A percentile compares a stretch with the other conserved stretches of the same genome.
phyloP scores from a whole-genome alignment of 2,329 filamentous ascomycete species.

The Simplicillium aogashimaense region DNA sequence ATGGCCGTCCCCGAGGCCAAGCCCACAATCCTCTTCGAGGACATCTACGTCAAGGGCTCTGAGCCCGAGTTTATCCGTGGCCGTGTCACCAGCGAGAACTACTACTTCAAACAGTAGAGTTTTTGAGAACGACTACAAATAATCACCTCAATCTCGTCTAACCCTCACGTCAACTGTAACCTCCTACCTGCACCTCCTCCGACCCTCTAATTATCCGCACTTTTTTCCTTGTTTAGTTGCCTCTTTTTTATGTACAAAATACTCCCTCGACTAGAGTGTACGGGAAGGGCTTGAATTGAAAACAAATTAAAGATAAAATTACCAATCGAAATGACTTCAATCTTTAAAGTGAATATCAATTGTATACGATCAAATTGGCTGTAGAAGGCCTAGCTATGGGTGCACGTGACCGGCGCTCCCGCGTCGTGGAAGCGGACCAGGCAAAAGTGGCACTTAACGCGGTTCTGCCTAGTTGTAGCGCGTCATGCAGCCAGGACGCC shows the following conservation, averaged over 20 bases:
- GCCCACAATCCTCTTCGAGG: constrained; percentile 81
- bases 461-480: constrained; percentile 6
- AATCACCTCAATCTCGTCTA: background rate
- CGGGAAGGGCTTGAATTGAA: background rate
- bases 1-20: constrained; percentile 75
- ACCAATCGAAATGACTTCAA: too few species aligned
- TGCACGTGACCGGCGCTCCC: background rate
- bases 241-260: background rate
- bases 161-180: background rate
- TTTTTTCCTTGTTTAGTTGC: background rate
- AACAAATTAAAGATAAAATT: too few species aligned
- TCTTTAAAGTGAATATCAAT: background rate
- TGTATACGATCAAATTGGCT: background rate
- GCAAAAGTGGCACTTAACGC: constrained; percentile 6
- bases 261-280: background rate
- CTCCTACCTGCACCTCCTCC: background rate
- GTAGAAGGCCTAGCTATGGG: background rate
- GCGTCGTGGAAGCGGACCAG: too few species aligned
- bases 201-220: background rate
- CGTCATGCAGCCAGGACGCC: background rate
- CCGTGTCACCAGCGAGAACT: constrained; percentile 84
- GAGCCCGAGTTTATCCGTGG: constrained; percentile 86
- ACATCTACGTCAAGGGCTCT: constrained; percentile 83
- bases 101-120: constrained; percentile 61
- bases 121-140: background rate